Evolutionary conservation across 1,284 basidiomycete genomes (phyloP).

Genomic region (Inonotus obliquus): DNA sequence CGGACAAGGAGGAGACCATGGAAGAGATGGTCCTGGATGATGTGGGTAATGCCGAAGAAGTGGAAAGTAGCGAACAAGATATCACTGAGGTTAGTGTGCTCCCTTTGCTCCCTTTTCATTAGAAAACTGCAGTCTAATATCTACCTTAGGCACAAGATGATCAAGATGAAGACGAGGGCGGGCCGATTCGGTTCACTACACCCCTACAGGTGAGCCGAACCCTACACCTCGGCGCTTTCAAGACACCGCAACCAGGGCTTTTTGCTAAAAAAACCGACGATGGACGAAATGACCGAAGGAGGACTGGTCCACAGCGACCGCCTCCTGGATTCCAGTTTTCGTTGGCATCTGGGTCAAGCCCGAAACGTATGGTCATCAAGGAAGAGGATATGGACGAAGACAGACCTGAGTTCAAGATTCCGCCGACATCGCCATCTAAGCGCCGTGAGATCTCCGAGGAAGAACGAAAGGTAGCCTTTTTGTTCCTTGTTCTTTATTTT

Average conservation of each 20-base stretch:
- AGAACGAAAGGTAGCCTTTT: constrained; percentile 41
- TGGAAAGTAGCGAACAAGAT: constrained; percentile 13
- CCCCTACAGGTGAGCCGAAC: constrained; percentile 16
- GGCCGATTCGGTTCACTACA: constrained; percentile 13
- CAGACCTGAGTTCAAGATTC: neutral
- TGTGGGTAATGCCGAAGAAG: constrained; percentile 17
- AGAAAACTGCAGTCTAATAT: neutral
- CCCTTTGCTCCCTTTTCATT: too few relatives aligned
- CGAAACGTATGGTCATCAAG: neutral
- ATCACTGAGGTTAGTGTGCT: constrained; percentile 10
- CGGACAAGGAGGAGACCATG: neutral
- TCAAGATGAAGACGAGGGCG: constrained; percentile 7
- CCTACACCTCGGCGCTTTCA: constrained; percentile 38
- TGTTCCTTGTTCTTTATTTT: neutral
- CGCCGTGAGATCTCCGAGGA: constrained; percentile 38
- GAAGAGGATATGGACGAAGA: constrained; percentile 3
- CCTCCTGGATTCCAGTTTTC: constrained; percentile 15
- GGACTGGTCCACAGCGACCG: constrained; percentile 16
- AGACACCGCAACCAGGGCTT: constrained; percentile 33
- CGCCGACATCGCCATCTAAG: constrained; percentile 16
- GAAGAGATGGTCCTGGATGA: constrained; percentile 1
- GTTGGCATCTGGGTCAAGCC: constrained; percentile 4
- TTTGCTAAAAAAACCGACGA: constrained; percentile 2
- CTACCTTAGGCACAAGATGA: neutral
- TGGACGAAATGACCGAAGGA: neutral